phyloP scores from a whole-genome alignment of 257 asterid genomes.

The Asclepias syriaca region DNA sequence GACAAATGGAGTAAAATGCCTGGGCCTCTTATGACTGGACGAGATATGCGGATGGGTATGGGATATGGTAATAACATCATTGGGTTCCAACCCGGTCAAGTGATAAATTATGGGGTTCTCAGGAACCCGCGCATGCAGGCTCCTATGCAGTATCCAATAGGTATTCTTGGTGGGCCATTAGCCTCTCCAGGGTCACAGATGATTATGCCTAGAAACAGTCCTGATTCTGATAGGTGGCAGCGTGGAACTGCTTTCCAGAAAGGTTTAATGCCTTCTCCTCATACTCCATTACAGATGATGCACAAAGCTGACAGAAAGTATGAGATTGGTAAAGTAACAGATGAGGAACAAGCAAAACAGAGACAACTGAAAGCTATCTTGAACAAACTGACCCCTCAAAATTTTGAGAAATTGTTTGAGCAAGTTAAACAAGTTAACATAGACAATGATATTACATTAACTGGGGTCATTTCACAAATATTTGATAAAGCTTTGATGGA shows the following conservation, averaged over 20 bases:
- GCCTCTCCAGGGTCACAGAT: conserved; percentile 61
- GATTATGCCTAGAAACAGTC: conserved; percentile 49
- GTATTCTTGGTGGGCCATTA: conserved; percentile 63
- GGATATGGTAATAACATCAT: conserved; percentile 33
- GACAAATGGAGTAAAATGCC: conserved; percentile 63
- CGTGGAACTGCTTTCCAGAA: conserved; percentile 67
- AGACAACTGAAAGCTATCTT: conserved; percentile 75
- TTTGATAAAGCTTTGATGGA: conserved; percentile 94
- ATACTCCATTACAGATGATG: conserved; percentile 56
- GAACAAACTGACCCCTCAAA: conserved; percentile 97
- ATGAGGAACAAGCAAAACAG: conserved; percentile 86
- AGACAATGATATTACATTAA: conserved; percentile 60
- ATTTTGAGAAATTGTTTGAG: conserved; percentile 78
- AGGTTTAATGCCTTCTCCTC: conserved; percentile 81
- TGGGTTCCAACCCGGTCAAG: conserved; percentile 55
- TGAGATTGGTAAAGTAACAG: conserved; percentile 74
- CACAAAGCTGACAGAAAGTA: conserved; percentile 87
- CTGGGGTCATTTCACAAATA: conserved; percentile 88
- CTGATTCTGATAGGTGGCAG: conserved; percentile 88
- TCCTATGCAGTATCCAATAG: conserved; percentile 45
- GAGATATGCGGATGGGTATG: conserved; percentile 45
- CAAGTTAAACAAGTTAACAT: conserved; percentile 83
- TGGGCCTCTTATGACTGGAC: conserved; percentile 45
- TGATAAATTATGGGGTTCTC: conserved; percentile 56
- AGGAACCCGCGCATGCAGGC: conserved; percentile 57